A percentile compares a stretch with the other conserved stretches of the same genome.
phyloP scores from a whole-genome alignment of 2,329 filamentous ascomycete species.

The Verticillium isaacii region DNA sequence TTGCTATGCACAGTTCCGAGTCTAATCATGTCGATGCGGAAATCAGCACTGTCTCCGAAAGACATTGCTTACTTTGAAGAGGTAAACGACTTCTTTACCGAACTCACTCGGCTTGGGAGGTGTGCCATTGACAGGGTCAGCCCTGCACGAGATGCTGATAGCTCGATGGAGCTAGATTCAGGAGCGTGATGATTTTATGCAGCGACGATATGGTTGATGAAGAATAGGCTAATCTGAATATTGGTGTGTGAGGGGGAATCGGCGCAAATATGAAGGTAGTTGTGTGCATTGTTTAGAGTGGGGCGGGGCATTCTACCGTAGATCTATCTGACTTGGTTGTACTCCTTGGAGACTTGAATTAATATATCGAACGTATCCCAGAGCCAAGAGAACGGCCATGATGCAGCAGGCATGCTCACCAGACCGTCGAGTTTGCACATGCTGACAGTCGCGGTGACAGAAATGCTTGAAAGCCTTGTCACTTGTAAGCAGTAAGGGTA shows the following conservation, averaged over 20 bases:
- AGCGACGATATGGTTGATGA: not conserved
- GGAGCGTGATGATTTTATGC: not conserved
- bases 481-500: not conserved
- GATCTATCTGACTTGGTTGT: too few species aligned
- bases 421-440: too few species aligned
- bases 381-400: too few species aligned
- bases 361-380: too few species aligned
- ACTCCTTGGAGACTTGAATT: too few species aligned
- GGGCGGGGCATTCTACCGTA: too few species aligned
- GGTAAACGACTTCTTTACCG: slow-evolving; percentile 36
- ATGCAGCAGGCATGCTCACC: too few species aligned
- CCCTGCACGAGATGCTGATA: slow-evolving; percentile 14
- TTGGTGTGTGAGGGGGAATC: too few species aligned
- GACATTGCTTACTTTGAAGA: slow-evolving; percentile 34
- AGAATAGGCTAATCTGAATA: not conserved
- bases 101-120: slow-evolving; percentile 35
- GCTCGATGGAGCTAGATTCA: not conserved
- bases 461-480: not conserved
- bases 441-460: too few species aligned
- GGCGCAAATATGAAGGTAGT: not conserved
- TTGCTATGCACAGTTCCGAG: slow-evolving; percentile 36
- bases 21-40: slow-evolving; percentile 36
- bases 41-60: slow-evolving; percentile 18
- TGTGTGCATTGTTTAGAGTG: too few species aligned
- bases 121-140: slow-evolving; percentile 29